Conservation (phyloP, 306 rosid species). For the Prunus campanulata region DNA sequence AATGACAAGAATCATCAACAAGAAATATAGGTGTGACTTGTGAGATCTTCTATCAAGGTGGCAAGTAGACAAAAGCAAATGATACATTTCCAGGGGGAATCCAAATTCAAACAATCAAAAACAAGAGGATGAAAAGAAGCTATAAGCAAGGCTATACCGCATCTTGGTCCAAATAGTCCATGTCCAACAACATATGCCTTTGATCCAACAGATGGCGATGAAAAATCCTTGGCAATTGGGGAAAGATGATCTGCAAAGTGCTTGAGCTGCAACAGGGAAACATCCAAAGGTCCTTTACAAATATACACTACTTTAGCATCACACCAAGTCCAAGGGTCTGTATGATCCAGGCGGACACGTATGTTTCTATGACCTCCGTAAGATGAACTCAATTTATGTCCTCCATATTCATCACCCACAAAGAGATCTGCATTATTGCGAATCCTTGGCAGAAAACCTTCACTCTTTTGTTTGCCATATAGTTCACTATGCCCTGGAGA, state of each 20-base stretch:
- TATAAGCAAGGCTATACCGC: conserved; percentile 47
- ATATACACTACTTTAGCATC: conserved; percentile 72
- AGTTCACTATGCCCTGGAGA: conserved; percentile 22
- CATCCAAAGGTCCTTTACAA: conserved; percentile 91
- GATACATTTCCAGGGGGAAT: neutral
- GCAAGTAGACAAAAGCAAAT: neutral
- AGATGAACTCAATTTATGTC: conserved; percentile 29
- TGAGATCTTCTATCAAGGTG: neutral
- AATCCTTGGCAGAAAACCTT: conserved; percentile 19
- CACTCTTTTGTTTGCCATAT: conserved; percentile 33
- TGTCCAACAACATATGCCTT: conserved; percentile 82
- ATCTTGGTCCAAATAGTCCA: conserved; percentile 89
- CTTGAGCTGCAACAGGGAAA: conserved; percentile 81
- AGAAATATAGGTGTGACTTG: too few relatives aligned
- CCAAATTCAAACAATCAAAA: neutral
- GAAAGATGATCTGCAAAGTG: conserved; percentile 61
- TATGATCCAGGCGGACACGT: conserved; percentile 76
- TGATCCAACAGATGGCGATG: conserved; percentile 71
- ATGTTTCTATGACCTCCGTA: conserved; percentile 46
- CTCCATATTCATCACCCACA: conserved; percentile 33
- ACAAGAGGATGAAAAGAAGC: neutral
- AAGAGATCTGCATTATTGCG: conserved; percentile 29
- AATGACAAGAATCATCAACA: too few relatives aligned
- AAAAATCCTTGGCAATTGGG: conserved; percentile 56
- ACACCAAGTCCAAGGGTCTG: conserved; percentile 74